Conservation (phyloP, 768 basidiomycete species). For the Lactarius indigo region DNA sequence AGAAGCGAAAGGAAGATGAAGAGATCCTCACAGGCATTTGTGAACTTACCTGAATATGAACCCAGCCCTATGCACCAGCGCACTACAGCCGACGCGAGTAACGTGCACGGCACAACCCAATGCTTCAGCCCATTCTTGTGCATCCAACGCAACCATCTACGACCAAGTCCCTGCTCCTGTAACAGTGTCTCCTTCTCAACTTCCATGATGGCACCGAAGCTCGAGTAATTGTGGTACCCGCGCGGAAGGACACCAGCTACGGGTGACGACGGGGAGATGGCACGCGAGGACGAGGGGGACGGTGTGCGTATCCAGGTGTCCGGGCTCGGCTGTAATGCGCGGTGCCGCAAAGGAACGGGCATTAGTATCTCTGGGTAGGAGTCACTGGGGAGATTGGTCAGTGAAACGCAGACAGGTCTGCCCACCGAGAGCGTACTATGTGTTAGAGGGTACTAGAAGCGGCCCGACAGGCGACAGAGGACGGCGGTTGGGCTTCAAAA, state of each 20-base stretch:
- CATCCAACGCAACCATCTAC: constrained; percentile 77
- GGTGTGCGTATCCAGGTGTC: constrained; percentile 23
- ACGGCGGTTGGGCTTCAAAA: constrained; percentile 1
- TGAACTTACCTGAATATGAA: constrained; percentile 74
- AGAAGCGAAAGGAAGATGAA: not conserved
- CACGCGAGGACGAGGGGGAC: constrained; percentile 13
- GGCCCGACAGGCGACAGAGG: constrained; percentile 12
- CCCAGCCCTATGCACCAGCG: constrained; percentile 73
- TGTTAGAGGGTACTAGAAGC: not conserved
- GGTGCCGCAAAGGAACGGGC: constrained; percentile 16
- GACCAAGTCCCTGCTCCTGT: constrained; percentile 43
- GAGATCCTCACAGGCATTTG: not conserved
- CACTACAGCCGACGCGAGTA: constrained; percentile 53
- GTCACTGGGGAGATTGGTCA: constrained; percentile 4
- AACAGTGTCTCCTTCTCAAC: constrained; percentile 30
- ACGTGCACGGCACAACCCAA: constrained; percentile 55
- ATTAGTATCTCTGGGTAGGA: constrained; percentile 16
- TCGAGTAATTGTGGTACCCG: constrained; percentile 41
- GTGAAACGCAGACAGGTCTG: not conserved
- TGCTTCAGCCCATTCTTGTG: constrained; percentile 57
- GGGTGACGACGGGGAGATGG: not conserved
- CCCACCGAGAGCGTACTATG: constrained; percentile 8
- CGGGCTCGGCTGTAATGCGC: constrained; percentile 15
- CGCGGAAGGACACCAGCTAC: constrained; percentile 67
- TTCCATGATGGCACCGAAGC: constrained; percentile 45